These are phyloP conservation scores for Nicotiana undulata DNA, from an alignment of 257 asterid species.

Conservation along the genomic window DNA sequence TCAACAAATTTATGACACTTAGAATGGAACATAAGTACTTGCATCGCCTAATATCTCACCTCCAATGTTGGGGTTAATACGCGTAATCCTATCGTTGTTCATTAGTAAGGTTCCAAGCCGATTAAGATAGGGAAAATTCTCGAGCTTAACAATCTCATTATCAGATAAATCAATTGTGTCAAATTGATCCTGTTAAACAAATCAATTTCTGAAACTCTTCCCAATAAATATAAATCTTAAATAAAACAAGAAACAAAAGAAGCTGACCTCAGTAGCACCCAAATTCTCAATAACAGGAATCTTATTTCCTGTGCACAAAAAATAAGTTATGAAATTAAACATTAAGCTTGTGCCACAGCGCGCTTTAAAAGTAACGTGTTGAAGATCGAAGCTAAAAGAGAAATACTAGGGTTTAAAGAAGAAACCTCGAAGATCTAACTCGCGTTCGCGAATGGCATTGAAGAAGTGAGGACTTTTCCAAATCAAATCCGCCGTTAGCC, in stretches of 20 bases:
- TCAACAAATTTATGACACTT: background rate
- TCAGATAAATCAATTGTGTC: constrained; percentile 95
- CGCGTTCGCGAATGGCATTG: constrained; percentile 94
- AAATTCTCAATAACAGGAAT: constrained; percentile 86
- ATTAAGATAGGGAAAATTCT: constrained; percentile 67
- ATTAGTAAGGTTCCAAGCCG: constrained; percentile 86
- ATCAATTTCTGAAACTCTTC: background rate
- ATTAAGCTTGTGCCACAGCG: background rate
- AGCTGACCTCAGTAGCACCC: constrained; percentile 93
- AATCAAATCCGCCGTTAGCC: constrained; percentile 80
- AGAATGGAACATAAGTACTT: background rate
- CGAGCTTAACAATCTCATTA: constrained; percentile 98
- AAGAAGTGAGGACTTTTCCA: constrained; percentile 96
- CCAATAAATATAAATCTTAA: background rate
- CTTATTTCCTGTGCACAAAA: constrained; percentile 59
- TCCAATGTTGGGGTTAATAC: constrained; percentile 88
- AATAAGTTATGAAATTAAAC: background rate
- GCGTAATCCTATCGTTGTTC: constrained; percentile 93
- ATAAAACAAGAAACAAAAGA: background rate
- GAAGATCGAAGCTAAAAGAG: background rate
- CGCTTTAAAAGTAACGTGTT: background rate
- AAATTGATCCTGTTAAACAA: constrained; percentile 69
- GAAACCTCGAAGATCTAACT: constrained; percentile 88
- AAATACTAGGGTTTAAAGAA: constrained; percentile 21
- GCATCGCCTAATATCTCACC: constrained; percentile 31